Evolutionary conservation across 306 rosid genomes (phyloP), one percentile per base, ranked within the genome.

Genomic region (Cercis canadensis): DNA sequence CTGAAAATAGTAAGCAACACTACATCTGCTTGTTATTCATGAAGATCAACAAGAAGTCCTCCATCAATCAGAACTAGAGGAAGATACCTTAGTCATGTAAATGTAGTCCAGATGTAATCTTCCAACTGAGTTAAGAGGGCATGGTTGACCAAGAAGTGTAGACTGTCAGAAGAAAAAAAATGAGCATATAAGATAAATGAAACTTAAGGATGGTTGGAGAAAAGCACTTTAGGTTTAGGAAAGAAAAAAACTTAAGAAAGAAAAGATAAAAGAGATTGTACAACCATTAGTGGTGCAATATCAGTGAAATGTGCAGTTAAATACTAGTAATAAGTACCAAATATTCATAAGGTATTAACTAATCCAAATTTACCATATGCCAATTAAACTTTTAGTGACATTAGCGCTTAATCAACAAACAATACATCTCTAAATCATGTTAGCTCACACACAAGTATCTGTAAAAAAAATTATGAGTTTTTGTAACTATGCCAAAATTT

Each of bases 71-170:
- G n/a, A n/a, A n/a, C n/a, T n/a, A n/a, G n/a, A n/a, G n/a, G n/a
- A n/a, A n/a, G n/a, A n/a, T 82, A 92, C 97, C 97, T 92, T 71
- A 67, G 57, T 75, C 86, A 89, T 67, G 82, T 87, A 65, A 45
- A 92, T 41, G 68, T 92, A 92, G 62, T 92, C 88, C 52, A 81
- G 81, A 31, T 93, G 97, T 77, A 92, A 76, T 85, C 89, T 85
- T 70, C 97, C 97, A 62, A 92, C 96, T 17, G 97, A 92, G 62
- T 92, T 92, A 47, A 85, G 88, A 50, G 97, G 97, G 62, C 97
- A 86, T 11, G 97, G 90, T 73, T 82, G 80, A 53, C 97, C 97
- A 12, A 92, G 85, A 77, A 89, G 88, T 7, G 97, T 89, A 50
- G 97, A 89, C 97, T 92, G 89, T 65, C 73, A 85, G 44, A 80